Evolutionary conservation across 441 rosid species (phyloP).

Genomic region (Francoa sonchifolia): DNA sequence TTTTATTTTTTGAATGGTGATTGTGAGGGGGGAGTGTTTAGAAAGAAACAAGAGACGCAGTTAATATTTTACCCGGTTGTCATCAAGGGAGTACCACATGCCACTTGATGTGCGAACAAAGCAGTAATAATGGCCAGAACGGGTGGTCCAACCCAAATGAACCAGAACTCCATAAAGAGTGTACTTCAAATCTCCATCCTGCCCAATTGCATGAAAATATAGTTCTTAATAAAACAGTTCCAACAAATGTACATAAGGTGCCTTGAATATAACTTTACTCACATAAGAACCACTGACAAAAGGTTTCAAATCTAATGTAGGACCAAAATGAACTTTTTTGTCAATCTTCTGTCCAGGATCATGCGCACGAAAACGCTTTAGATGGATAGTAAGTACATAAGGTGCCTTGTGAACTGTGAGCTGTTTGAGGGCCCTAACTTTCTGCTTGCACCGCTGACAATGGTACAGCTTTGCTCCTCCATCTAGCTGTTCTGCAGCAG

Average conservation of each 20-base stretch:
- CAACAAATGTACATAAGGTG: neutral
- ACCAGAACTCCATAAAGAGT: slow-evolving; percentile 65
- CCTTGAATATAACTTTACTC: slow-evolving; percentile 17
- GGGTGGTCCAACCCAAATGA: slow-evolving; percentile 42
- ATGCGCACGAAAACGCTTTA: slow-evolving; percentile 74
- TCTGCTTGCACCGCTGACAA: slow-evolving; percentile 56
- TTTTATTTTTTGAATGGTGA: no score
- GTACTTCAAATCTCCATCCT: slow-evolving; percentile 31
- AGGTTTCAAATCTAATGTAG: slow-evolving; percentile 66
- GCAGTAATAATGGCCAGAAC: slow-evolving; percentile 62
- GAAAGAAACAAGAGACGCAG: no score
- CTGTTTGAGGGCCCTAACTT: slow-evolving; percentile 58
- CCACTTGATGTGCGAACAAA: slow-evolving; percentile 53
- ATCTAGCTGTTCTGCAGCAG: slow-evolving; percentile 64
- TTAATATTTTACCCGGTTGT: slow-evolving; percentile 48
- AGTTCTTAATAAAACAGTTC: neutral
- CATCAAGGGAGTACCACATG: slow-evolving; percentile 65
- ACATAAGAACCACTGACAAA: slow-evolving; percentile 22
- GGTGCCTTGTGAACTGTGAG: slow-evolving; percentile 62
- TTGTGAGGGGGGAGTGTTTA: no score
- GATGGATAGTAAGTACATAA: slow-evolving; percentile 49
- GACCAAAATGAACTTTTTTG: slow-evolving; percentile 54
- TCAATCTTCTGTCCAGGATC: slow-evolving; percentile 56
- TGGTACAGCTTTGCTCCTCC: slow-evolving; percentile 34
- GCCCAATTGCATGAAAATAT: neutral